Base-by-base conservation (phyloP, 2,329 filamentous ascomycete species). In the Pseudocercospora pini-densiflorae region DNA sequence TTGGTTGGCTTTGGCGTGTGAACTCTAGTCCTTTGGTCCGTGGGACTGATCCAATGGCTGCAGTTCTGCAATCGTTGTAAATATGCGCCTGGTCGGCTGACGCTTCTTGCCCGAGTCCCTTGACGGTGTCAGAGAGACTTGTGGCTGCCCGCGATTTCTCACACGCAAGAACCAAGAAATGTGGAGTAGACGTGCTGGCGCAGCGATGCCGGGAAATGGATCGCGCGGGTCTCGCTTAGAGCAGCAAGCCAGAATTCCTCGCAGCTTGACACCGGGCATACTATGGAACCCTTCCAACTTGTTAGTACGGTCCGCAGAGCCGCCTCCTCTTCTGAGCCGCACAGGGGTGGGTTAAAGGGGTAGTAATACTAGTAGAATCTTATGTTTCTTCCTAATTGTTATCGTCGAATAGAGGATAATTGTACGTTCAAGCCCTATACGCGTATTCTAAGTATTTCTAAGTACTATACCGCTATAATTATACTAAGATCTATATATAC, bases 101-200 rank as follows among this genome's bases (percentile, higher is more conserved):
- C 51, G 51, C 24, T 14, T 27, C 31, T 58, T 21, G 24, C 19
- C 33, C 19, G 31, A 43, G 55, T 19, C n/a, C 29, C 29, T 58
- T 19, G 33, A 36, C 53, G 27, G 24, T 12, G n/a, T 27, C 16
- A 9, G n/a, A 29, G 27, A 19, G 27, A 14, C 27, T 24, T 55
- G 51, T 33, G 51, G 51, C 24, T 55, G 51, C 23, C 16, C 51
- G 7, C 51, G 24, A 24, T 24, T n/a, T 27, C 24, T 54, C 51
- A 55, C 12, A 55, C 12, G 51, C 51, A 58, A 23, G 54, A 58
- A 19, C 27, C 54, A 58, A 58, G 55, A 58, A 58, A n/a, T 58
- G 55, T 43, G 55, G 55, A 58, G 31, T 58, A 36, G 16, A 36
- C 23, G 2, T 21, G 49, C 12, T 21, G 49, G 49, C 19, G 49